These are phyloP conservation scores for Ganoderma meredithae DNA, from an alignment of 1,284 basidiomycete genomes.

Conservation along the genomic window DNA sequence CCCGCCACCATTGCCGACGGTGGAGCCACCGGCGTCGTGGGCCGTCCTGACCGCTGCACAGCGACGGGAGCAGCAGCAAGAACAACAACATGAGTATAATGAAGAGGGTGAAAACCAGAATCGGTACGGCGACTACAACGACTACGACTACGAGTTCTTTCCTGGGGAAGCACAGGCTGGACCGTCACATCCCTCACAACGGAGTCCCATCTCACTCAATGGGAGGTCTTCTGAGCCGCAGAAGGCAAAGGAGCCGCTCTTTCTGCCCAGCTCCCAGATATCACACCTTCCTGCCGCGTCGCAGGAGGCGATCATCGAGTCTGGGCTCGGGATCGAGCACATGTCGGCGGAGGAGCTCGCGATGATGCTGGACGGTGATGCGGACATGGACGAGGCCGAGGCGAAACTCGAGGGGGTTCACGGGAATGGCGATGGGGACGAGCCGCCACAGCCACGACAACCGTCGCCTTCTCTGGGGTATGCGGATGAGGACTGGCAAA, in stretches of 20 bases:
- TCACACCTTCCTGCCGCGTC: slow-evolving; percentile 51
- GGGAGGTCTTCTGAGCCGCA: neutral
- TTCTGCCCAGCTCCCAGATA: slow-evolving; percentile 65
- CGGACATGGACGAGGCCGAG: slow-evolving; percentile 30
- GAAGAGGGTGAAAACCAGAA: neutral
- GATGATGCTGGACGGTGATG: slow-evolving; percentile 71
- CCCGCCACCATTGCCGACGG: slow-evolving; percentile 13
- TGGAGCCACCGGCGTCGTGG: slow-evolving; percentile 28
- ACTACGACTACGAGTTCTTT: slow-evolving; percentile 8
- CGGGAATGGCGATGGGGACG: slow-evolving; percentile 24
- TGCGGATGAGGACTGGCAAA: slow-evolving; percentile 15
- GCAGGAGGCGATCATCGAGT: slow-evolving; percentile 56
- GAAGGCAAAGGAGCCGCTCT: slow-evolving; percentile 57
- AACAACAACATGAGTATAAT: neutral
- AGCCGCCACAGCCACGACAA: neutral
- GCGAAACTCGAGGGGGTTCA: slow-evolving; percentile 15
- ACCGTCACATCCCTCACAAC: slow-evolving; percentile 23
- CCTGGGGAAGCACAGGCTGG: slow-evolving; percentile 14
- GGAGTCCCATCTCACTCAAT: neutral
- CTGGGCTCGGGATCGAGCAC: slow-evolving; percentile 68
- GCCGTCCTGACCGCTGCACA: slow-evolving; percentile 31
- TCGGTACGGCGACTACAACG: slow-evolving; percentile 7
- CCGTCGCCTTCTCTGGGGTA: slow-evolving; percentile 9
- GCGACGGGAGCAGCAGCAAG: slow-evolving; percentile 4
- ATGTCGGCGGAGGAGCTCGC: slow-evolving; percentile 70